These are phyloP conservation scores for Daldinia sp. DNA, from an alignment of 2,329 filamentous ascomycete genomes.

Conservation along the genomic window DNA sequence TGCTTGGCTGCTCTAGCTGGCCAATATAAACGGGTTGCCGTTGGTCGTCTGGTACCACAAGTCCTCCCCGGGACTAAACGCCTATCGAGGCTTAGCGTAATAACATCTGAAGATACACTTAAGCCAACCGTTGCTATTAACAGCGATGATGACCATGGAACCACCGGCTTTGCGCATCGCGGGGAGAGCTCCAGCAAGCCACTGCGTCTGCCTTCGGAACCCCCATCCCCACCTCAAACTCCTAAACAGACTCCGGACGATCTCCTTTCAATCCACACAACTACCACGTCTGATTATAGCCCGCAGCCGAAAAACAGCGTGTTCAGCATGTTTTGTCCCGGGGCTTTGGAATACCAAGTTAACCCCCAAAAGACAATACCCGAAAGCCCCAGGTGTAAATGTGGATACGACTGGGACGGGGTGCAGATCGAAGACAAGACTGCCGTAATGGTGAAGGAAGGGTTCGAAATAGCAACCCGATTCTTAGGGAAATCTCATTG, in stretches of 20 bases:
- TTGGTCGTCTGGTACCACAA: slow-evolving; percentile 44
- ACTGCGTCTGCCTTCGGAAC: slow-evolving; percentile 39
- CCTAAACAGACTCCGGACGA: slow-evolving; percentile 41
- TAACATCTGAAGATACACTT: slow-evolving; percentile 28
- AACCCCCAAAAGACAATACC: slow-evolving; percentile 46
- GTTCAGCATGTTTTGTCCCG: slow-evolving; percentile 52
- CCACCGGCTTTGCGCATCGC: slow-evolving; percentile 41
- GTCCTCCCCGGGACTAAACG: slow-evolving; percentile 25
- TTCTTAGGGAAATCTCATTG: slow-evolving; percentile 54
- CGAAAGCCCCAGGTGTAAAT: slow-evolving; percentile 42
- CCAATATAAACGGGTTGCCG: slow-evolving; percentile 49
- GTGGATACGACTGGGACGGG: slow-evolving; percentile 49
- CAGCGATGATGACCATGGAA: slow-evolving; percentile 34
- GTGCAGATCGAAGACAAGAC: slow-evolving; percentile 26
- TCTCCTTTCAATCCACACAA: slow-evolving; percentile 31
- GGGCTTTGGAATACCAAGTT: slow-evolving; percentile 52
- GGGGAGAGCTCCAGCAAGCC: slow-evolving; percentile 41
- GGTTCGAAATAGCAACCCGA: slow-evolving; percentile 50
- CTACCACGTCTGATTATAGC: slow-evolving; percentile 20
- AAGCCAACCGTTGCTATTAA: slow-evolving; percentile 31
- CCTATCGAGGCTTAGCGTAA: slow-evolving; percentile 25
- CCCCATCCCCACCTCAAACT: slow-evolving; percentile 47
- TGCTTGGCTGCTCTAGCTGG: slow-evolving; percentile 47
- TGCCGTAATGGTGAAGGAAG: slow-evolving; percentile 48
- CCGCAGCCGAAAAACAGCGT: slow-evolving; percentile 49